phyloP scores from a whole-genome alignment of 345 rosid species.

The rapeseed (Brassica napus) region DNA sequence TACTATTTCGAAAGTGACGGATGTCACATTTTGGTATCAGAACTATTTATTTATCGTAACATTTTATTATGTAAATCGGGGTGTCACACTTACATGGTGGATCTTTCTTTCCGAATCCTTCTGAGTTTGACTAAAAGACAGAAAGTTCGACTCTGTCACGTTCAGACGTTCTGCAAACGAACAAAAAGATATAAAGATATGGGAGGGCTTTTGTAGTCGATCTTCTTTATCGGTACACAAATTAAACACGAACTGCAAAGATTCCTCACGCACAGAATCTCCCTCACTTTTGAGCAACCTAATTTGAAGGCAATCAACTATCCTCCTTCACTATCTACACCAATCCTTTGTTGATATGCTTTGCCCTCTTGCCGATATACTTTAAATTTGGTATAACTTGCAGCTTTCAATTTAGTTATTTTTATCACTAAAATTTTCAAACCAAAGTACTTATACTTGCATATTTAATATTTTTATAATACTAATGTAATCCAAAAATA shows the following conservation, averaged over 20 bases:
- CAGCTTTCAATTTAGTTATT: not conserved
- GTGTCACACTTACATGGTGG: not conserved
- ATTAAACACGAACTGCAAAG: constrained; percentile 7
- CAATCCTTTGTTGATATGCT: not conserved
- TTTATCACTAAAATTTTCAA: no score
- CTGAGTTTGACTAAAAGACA: constrained; percentile 1
- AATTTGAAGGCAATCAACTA: constrained; percentile 27
- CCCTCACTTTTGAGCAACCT: constrained; percentile 23
- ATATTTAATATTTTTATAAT: no score
- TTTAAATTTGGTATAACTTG: not conserved
- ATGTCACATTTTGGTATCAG: no score
- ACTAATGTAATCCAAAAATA: not conserved
- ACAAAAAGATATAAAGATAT: not conserved
- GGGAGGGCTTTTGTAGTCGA: not conserved
- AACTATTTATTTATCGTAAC: no score
- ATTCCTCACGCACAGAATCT: constrained; percentile 21
- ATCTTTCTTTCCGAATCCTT: not conserved
- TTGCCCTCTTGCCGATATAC: not conserved
- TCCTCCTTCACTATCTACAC: not conserved
- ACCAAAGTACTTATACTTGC: not conserved
- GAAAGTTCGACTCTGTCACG: constrained; percentile 14
- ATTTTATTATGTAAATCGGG: no score
- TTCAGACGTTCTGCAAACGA: not conserved
- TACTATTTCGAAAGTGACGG: no score
- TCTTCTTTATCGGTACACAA: not conserved